Evolutionary conservation across 2,329 filamentous ascomycete genomes (phyloP).

Genomic region (Taxawa tesnikishii): DNA sequence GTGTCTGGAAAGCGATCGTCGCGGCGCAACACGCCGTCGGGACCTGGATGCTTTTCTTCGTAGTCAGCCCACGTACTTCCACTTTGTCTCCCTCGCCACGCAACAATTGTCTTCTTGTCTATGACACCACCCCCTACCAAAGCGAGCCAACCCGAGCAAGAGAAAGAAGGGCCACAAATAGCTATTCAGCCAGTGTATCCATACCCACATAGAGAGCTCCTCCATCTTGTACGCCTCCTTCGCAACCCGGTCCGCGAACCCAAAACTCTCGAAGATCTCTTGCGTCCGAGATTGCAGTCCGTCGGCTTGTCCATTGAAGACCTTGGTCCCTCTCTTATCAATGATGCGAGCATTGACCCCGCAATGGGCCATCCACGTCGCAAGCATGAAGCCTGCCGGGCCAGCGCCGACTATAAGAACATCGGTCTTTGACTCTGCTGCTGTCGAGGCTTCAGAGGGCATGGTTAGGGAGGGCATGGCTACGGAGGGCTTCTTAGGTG

Average conservation of each 20-base stretch:
- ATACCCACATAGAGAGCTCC: constrained; percentile 51
- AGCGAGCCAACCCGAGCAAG: too few relatives aligned
- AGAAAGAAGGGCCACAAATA: too few relatives aligned
- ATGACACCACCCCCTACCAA: too few relatives aligned
- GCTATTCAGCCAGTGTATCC: constrained; percentile 1
- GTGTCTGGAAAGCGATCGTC: constrained; percentile 52
- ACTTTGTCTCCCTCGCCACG: constrained; percentile 6
- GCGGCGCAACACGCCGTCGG: constrained; percentile 31
- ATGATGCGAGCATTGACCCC: constrained; percentile 38
- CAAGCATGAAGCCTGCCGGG: constrained; percentile 35
- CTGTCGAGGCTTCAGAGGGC: too few relatives aligned
- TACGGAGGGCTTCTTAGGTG: too few relatives aligned
- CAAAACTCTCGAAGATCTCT: constrained; percentile 44
- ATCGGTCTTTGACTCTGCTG: too few relatives aligned
- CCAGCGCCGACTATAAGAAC: too few relatives aligned
- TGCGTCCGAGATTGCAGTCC: constrained; percentile 27
- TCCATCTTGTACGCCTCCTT: constrained; percentile 56
- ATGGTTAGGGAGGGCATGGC: too few relatives aligned
- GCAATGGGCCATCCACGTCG: constrained; percentile 35
- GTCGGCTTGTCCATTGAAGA: constrained; percentile 22
- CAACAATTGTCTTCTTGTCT: constrained; percentile 3
- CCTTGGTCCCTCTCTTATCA: constrained; percentile 27
- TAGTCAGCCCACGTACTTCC: constrained; percentile 6
- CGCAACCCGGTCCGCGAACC: constrained; percentile 47
- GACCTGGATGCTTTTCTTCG: constrained; percentile 6